Evolutionary conservation across 306 rosid species (phyloP).

Genomic region (Trifolium dubium): DNA sequence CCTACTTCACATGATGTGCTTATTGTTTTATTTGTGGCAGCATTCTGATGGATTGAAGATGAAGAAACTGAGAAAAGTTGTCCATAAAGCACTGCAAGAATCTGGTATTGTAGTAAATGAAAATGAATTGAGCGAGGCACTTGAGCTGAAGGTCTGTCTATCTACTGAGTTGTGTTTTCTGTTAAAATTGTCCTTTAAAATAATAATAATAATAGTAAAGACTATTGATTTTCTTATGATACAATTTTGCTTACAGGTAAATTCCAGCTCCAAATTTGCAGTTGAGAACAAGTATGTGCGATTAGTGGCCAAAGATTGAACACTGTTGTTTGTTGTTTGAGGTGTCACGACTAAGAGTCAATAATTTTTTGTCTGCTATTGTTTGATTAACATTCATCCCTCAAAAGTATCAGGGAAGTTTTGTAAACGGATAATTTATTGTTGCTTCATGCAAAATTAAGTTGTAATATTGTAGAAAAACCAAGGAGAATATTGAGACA

Average conservation of each 20-base stretch:
- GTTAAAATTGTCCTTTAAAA: background rate
- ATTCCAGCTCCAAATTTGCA: slow-evolving; percentile 77
- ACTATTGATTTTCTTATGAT: slow-evolving; percentile 21
- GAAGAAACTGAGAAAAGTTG: slow-evolving; percentile 71
- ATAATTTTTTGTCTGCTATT: slow-evolving; percentile 27
- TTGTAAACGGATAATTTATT: slow-evolving; percentile 26
- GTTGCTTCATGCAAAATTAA: slow-evolving; percentile 29
- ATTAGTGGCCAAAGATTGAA: slow-evolving; percentile 62
- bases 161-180: slow-evolving; percentile 4
- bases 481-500: slow-evolving; percentile 9
- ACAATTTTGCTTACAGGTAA: slow-evolving; percentile 57
- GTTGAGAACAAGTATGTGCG: slow-evolving; percentile 73
- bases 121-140: slow-evolving; percentile 52
- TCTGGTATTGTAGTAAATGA: slow-evolving; percentile 68
- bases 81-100: slow-evolving; percentile 63
- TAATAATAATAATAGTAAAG: background rate
- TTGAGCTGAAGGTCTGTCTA: slow-evolving; percentile 68
- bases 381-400: slow-evolving; percentile 35
- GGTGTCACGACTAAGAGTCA: slow-evolving; percentile 3
- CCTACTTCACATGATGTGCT: background rate
- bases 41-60: slow-evolving; percentile 83
- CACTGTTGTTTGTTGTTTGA: background rate
- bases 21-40: slow-evolving; percentile 53
- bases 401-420: background rate
- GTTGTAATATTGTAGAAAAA: slow-evolving; percentile 24